Evolutionary conservation across 1,139 yeast genomes (phyloP).

Genomic region (Hansenula sp.): DNA sequence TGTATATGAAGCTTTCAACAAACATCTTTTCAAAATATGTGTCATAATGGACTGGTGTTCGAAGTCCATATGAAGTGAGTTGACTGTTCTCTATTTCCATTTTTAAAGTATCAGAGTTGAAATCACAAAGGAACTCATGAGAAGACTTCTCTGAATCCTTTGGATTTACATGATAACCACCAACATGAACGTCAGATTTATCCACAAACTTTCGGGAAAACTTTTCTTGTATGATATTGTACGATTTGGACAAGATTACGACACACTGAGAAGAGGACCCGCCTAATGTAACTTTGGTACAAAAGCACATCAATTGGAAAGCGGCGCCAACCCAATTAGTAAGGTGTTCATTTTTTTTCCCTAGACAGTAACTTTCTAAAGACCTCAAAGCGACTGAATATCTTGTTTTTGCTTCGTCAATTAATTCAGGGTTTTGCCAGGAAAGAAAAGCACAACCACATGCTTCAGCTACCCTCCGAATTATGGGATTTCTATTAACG

Average conservation of each 20-base stretch:
- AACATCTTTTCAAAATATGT: conserved; percentile 27
- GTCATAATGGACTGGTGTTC: background rate
- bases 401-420: conserved; percentile 6
- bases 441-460: conserved; percentile 36
- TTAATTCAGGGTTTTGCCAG: conserved; percentile 21
- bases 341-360: conserved; percentile 1
- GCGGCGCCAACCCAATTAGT: conserved; percentile 32
- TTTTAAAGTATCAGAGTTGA: conserved; percentile 10
- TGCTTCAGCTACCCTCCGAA: conserved; percentile 32
- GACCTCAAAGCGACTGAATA: conserved; percentile 6
- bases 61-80: background rate
- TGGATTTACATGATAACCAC: no score
- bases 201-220: no score
- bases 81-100: conserved; percentile 19
- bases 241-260: conserved; percentile 26
- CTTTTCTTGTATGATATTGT: conserved; percentile 24
- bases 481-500: conserved; percentile 25
- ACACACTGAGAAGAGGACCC: conserved; percentile 28
- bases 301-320: conserved; percentile 31
- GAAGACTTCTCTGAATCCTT: no score
- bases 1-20: conserved; percentile 35
- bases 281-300: conserved; percentile 30
- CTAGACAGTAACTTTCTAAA: background rate
- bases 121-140: background rate
- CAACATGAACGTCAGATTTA: no score